Conservation (phyloP, 2,329 filamentous ascomycete genomes). For the Stemphylium vesicarium region DNA sequence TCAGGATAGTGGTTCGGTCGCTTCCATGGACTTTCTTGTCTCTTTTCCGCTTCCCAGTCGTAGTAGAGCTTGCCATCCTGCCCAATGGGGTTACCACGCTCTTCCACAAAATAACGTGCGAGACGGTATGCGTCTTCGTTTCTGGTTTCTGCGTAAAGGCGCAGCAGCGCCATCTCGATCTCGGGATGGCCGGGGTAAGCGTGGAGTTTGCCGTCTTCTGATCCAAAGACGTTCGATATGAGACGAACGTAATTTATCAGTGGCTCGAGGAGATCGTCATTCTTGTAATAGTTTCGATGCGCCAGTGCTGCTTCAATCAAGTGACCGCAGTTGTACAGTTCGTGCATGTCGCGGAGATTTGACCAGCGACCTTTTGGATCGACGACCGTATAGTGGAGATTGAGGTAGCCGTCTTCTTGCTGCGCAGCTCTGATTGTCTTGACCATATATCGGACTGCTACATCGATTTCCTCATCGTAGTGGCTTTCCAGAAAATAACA, state of each 20-base stretch:
- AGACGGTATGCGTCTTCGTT: slow-evolving; percentile 53
- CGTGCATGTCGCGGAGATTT: slow-evolving; percentile 67
- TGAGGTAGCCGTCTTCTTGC: slow-evolving; percentile 66
- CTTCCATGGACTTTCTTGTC: slow-evolving; percentile 58
- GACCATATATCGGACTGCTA: slow-evolving; percentile 63
- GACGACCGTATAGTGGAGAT: slow-evolving; percentile 67
- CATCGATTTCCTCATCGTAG: slow-evolving; percentile 56
- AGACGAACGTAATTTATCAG: slow-evolving; percentile 63
- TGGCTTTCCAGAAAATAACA: slow-evolving; percentile 61
- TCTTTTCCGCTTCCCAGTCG: slow-evolving; percentile 59
- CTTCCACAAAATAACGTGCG: slow-evolving; percentile 63
- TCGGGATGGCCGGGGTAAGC: slow-evolving; percentile 68
- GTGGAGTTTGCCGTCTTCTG: slow-evolving; percentile 56
- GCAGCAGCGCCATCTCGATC: slow-evolving; percentile 58
- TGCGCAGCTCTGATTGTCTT: slow-evolving; percentile 64
- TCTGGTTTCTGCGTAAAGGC: slow-evolving; percentile 53
- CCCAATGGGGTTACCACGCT: slow-evolving; percentile 62
- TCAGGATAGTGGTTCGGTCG: slow-evolving; percentile 58
- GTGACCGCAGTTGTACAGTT: slow-evolving; percentile 67
- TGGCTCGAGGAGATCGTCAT: slow-evolving; percentile 59
- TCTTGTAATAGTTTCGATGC: slow-evolving; percentile 56
- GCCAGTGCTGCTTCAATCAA: slow-evolving; percentile 57
- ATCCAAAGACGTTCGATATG: slow-evolving; percentile 60
- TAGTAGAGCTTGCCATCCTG: slow-evolving; percentile 61
- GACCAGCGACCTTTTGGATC: slow-evolving; percentile 63